phyloP scores from a whole-genome alignment of 1,284 basidiomycete genomes.

The Grifola frondosa region DNA sequence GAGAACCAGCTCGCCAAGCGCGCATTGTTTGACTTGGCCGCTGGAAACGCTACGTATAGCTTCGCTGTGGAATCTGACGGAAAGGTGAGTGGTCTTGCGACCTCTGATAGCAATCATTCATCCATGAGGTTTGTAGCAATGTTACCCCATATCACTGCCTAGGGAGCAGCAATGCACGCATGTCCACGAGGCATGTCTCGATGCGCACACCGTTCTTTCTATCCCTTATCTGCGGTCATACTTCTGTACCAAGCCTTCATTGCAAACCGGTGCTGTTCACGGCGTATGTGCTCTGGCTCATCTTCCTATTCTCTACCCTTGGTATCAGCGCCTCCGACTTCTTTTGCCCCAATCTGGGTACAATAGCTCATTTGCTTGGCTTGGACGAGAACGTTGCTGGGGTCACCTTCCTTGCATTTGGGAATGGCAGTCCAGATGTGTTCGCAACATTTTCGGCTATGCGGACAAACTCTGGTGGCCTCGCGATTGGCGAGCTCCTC shows the following conservation, averaged over 20 bases:
- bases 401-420: slow-evolving; percentile 91
- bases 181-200: slow-evolving; percentile 53
- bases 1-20: slow-evolving; percentile 19
- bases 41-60: slow-evolving; percentile 2
- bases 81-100: slow-evolving; percentile 3
- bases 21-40: slow-evolving; percentile 8
- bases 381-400: slow-evolving; percentile 90
- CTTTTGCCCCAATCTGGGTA: slow-evolving; percentile 91
- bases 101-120: background rate
- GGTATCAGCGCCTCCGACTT: slow-evolving; percentile 94
- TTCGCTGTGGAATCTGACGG: background rate
- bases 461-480: slow-evolving; percentile 78
- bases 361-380: slow-evolving; percentile 79
- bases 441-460: slow-evolving; percentile 96
- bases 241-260: slow-evolving; percentile 57
- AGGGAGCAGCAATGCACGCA: slow-evolving; percentile 62
- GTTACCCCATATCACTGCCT: slow-evolving; percentile 51
- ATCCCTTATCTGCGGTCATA: slow-evolving; percentile 69
- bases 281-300: slow-evolving; percentile 70
- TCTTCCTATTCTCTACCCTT: slow-evolving; percentile 85
- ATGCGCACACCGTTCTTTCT: slow-evolving; percentile 61
- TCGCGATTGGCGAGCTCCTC: slow-evolving; percentile 93
- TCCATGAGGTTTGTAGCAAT: slow-evolving; percentile 9
- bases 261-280: slow-evolving; percentile 61
- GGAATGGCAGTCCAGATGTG: slow-evolving; percentile 90